phyloP scores from a whole-genome alignment of 208 protist species.

The Naegleria gruberi region DNA sequence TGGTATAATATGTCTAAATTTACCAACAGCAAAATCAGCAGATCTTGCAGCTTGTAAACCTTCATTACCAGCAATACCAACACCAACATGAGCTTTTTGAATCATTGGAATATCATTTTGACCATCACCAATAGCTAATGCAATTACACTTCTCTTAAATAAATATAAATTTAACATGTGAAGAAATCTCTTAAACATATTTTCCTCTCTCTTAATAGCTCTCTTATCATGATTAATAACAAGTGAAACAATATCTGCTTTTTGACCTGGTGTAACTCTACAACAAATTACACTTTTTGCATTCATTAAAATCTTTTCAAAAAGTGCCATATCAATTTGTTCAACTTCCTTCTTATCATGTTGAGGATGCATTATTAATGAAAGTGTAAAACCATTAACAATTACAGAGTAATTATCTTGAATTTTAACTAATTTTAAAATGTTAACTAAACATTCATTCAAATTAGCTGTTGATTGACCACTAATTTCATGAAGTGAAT shows the following conservation, averaged over 20 bases:
- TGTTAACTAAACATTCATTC: neutral
- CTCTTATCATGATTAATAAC: too few relatives aligned
- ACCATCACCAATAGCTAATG: constrained; percentile 93
- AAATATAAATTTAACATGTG: too few relatives aligned
- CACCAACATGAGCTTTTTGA: constrained; percentile 54
- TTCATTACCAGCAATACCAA: constrained; percentile 67
- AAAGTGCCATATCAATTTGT: too few relatives aligned
- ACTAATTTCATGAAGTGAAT: neutral
- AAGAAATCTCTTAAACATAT: too few relatives aligned
- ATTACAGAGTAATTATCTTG: too few relatives aligned
- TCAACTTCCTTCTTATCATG: too few relatives aligned
- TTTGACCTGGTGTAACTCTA: constrained; percentile 54
- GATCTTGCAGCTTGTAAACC: constrained; percentile 58
- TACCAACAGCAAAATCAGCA: constrained; percentile 56
- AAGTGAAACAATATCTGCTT: constrained; percentile 72
- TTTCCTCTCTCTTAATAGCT: too few relatives aligned
- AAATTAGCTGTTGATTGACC: constrained; percentile 26
- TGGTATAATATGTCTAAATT: constrained; percentile 47
- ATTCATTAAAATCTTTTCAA: too few relatives aligned
- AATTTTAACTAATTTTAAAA: constrained; percentile 24
- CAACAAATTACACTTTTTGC: constrained; percentile 34
- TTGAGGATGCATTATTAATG: too few relatives aligned
- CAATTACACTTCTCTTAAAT: constrained; percentile 39
- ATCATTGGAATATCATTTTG: constrained; percentile 97
- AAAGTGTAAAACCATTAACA: too few relatives aligned